Conservation (phyloP, 73 alveolate genomes). For the Effrenium voratum region DNA sequence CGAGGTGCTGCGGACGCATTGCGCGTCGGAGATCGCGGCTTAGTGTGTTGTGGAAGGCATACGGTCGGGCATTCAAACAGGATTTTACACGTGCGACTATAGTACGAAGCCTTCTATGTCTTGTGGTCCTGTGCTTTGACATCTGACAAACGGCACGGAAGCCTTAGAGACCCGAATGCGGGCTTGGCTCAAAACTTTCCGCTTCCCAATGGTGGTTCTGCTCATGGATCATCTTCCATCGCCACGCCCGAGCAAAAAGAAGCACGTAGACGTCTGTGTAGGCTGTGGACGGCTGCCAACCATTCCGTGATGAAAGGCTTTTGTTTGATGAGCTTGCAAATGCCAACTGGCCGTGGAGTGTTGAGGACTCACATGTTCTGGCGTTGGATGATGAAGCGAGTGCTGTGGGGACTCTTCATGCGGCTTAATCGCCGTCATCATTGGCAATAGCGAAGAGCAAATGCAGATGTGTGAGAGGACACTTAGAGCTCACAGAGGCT, state of each 20-base stretch:
- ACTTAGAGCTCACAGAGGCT: no score
- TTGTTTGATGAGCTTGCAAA: conserved; percentile 15
- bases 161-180: neutral
- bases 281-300: conserved; percentile 66
- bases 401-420: conserved; percentile 31
- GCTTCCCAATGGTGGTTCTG: neutral
- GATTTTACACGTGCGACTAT: conserved; percentile 41
- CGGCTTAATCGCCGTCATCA: no score
- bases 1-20: conserved; percentile 12
- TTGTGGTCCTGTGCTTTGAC: conserved; percentile 32
- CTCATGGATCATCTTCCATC: neutral
- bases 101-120: conserved; percentile 27
- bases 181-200: neutral
- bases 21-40: conserved; percentile 20
- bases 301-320: conserved; percentile 59
- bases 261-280: conserved; percentile 1
- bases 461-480: no score
- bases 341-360: conserved; percentile 22
- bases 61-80: conserved; percentile 30
- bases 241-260: conserved; percentile 4
- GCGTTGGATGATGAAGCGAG: conserved; percentile 62
- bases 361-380: conserved; percentile 10
- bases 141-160: conserved; percentile 6
- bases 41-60: conserved; percentile 29
- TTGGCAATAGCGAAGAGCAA: no score